These are phyloP conservation scores for Leccinum barrowsii DNA, from an alignment of 768 basidiomycete species.

Conservation along the genomic window DNA sequence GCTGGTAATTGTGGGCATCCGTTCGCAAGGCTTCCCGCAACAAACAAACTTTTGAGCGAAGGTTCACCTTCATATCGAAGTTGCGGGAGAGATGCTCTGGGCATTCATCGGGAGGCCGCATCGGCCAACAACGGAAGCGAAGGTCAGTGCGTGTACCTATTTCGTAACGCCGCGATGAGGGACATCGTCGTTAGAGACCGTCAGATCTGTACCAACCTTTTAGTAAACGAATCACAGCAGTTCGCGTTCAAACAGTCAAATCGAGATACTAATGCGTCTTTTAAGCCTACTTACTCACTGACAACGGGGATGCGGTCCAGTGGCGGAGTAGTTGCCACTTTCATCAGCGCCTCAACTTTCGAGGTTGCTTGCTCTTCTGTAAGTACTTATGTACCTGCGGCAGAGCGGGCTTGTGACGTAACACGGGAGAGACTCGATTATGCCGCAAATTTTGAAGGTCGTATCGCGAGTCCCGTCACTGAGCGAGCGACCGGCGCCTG, in stretches of 20 bases:
- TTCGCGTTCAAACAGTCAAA: neutral
- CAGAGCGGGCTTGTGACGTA: neutral
- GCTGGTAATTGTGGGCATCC: neutral
- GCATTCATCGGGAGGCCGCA: neutral
- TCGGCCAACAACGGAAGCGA: neutral
- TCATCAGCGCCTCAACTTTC: too few species aligned
- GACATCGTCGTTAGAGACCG: neutral
- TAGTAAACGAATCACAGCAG: neutral
- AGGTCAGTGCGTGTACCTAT: neutral
- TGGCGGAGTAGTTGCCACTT: neutral
- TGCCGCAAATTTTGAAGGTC: neutral
- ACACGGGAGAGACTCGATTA: neutral
- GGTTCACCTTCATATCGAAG: neutral
- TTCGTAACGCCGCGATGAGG: neutral
- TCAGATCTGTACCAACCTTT: neutral
- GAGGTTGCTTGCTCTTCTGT: too few species aligned
- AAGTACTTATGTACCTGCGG: neutral
- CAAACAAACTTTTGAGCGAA: neutral
- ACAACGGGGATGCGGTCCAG: neutral
- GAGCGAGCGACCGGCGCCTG: too few species aligned
- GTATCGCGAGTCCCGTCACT: too few species aligned
- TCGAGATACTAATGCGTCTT: neutral
- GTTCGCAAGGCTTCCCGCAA: neutral
- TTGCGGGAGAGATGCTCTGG: neutral
- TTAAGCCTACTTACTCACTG: neutral